phyloP scores from a whole-genome alignment of 2,329 filamentous ascomycete species.

The Beauveria sp. region DNA sequence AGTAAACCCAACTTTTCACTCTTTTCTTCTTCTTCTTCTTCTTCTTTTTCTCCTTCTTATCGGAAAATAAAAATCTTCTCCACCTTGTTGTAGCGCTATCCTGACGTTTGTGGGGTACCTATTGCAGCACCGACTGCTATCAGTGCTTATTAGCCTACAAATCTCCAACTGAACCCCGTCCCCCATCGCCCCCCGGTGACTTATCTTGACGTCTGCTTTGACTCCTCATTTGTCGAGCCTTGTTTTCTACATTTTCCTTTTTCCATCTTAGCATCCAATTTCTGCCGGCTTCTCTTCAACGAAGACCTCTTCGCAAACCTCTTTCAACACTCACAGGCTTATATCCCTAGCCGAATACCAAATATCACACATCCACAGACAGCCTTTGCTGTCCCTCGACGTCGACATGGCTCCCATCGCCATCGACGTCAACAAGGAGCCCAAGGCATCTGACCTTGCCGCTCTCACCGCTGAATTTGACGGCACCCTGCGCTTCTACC shows the following conservation, averaged over 20 bases:
- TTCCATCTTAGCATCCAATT: neutral
- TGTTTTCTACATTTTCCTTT: neutral
- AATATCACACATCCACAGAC: neutral
- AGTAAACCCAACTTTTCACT: too few species aligned
- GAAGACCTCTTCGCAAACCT: neutral
- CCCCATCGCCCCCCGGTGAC: neutral
- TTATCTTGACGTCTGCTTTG: neutral
- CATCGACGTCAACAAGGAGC: slow-evolving; percentile 40
- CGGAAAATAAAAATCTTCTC: too few species aligned
- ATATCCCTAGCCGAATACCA: neutral
- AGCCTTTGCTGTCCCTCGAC: neutral
- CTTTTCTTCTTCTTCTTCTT: too few species aligned
- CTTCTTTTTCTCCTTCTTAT: too few species aligned
- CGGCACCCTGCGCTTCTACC: slow-evolving; percentile 83
- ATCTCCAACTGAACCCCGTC: neutral
- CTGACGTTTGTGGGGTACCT: neutral
- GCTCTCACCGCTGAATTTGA: slow-evolving; percentile 68
- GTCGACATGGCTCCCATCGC: slow-evolving; percentile 48
- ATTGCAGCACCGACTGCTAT: neutral
- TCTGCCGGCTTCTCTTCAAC: neutral
- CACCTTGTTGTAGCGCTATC: neutral
- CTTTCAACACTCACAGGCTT: neutral
- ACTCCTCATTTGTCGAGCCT: neutral
- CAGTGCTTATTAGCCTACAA: neutral
- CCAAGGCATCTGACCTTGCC: slow-evolving; percentile 25